These are phyloP conservation scores for Capsella rubella DNA, from an alignment of 441 rosid species.

Conservation along the genomic window DNA sequence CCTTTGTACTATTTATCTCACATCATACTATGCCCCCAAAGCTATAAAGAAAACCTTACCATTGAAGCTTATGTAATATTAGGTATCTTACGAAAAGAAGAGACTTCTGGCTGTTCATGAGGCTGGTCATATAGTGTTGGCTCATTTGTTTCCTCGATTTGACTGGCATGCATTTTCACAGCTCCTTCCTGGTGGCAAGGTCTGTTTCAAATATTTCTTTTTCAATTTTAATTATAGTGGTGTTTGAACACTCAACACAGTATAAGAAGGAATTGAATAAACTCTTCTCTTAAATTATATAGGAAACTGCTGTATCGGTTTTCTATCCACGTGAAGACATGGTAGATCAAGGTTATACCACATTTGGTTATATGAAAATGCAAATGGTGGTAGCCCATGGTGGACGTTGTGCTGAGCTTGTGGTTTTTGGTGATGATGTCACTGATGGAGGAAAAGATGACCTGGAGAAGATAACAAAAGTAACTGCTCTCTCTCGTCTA, in stretches of 20 bases:
- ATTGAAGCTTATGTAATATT: slow-evolving; percentile 27
- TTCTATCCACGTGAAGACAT: slow-evolving; percentile 97
- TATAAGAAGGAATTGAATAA: slow-evolving; percentile 23
- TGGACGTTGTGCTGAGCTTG: slow-evolving; percentile 91
- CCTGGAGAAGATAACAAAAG: slow-evolving; percentile 90
- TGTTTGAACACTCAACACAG: slow-evolving; percentile 24
- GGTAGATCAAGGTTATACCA: slow-evolving; percentile 93
- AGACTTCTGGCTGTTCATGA: slow-evolving; percentile 93
- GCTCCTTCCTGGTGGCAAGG: slow-evolving; percentile 99
- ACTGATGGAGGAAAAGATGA: slow-evolving; percentile 98
- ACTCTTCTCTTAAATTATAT: slow-evolving; percentile 30
- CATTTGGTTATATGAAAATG: slow-evolving; percentile 99
- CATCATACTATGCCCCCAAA: slow-evolving; percentile 18
- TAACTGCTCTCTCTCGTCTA: slow-evolving; percentile 41
- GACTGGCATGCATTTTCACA: slow-evolving; percentile 99
- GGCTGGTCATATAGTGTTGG: slow-evolving; percentile 93
- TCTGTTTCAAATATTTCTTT: slow-evolving; percentile 35
- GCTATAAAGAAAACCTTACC: slow-evolving; percentile 35
- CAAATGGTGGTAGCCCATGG: slow-evolving; percentile 99
- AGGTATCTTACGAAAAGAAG: slow-evolving; percentile 92
- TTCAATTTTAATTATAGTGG: slow-evolving; percentile 5
- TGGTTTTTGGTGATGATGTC: slow-evolving; percentile 85
- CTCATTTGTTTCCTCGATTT: slow-evolving; percentile 95
- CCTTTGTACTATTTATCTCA: slow-evolving; percentile 21
- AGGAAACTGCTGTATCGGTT: slow-evolving; percentile 98